These are phyloP conservation scores for Xylaria sp. DNA, from an alignment of 495 filamentous ascomycete genomes.

Conservation along the genomic window DNA sequence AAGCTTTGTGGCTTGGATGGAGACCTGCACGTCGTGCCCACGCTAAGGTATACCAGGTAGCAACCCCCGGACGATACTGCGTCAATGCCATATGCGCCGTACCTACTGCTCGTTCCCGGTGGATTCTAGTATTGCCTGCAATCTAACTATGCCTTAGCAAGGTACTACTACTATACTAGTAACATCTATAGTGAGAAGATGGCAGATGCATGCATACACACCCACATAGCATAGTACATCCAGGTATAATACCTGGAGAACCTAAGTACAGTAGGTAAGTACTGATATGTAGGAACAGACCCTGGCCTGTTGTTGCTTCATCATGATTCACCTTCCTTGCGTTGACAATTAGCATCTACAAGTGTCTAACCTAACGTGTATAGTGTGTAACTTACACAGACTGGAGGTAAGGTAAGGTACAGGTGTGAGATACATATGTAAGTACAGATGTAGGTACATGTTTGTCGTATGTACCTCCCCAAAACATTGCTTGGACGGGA, in stretches of 20 bases:
- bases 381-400: not conserved
- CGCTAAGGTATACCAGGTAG: not conserved
- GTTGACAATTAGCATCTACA: not conserved
- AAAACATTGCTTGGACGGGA: not conserved
- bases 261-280: too few relatives aligned
- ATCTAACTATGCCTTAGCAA: too few relatives aligned
- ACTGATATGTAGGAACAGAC: too few relatives aligned
- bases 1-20: conserved; percentile 23
- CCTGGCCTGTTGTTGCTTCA: not conserved
- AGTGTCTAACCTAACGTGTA: not conserved
- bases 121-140: too few relatives aligned
- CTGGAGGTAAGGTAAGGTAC: conserved; percentile 2
- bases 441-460: too few relatives aligned
- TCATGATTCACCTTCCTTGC: not conserved
- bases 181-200: not conserved
- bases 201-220: not conserved
- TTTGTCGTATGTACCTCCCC: not conserved
- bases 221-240: not conserved
- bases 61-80: too few relatives aligned
- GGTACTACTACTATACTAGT: too few relatives aligned
- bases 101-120: too few relatives aligned
- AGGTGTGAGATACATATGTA: too few relatives aligned
- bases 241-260: not conserved
- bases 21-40: not conserved
- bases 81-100: too few relatives aligned